phyloP scores from a whole-genome alignment of 345 rosid genomes.

The thale cress (Arabidopsis thaliana) region DNA sequence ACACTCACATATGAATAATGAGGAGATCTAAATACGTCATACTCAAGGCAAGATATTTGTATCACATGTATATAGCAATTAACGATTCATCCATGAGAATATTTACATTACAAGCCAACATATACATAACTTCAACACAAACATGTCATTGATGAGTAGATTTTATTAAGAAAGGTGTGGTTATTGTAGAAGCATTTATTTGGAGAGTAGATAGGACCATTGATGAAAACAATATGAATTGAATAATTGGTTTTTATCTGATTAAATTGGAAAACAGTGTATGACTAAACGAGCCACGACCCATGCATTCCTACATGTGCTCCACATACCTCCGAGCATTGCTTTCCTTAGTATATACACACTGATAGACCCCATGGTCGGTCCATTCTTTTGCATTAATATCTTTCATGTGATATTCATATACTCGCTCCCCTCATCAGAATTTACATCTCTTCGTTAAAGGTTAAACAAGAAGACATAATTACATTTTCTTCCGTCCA shows the following conservation, averaged over 20 bases:
- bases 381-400: slow-evolving; percentile 35
- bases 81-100: slow-evolving; percentile 10
- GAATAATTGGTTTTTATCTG: slow-evolving; percentile 5
- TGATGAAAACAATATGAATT: slow-evolving; percentile 27
- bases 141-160: background rate
- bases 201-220: slow-evolving; percentile 12
- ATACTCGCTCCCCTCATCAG: background rate
- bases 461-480: too few species aligned
- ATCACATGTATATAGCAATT: background rate
- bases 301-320: slow-evolving; percentile 34
- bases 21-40: background rate
- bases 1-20: background rate
- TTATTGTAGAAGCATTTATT: slow-evolving; percentile 22
- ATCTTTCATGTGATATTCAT: slow-evolving; percentile 23
- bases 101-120: background rate
- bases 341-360: slow-evolving; percentile 10
- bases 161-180: slow-evolving; percentile 14
- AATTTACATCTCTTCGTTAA: background rate
- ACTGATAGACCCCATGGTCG: slow-evolving; percentile 23
- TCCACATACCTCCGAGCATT: slow-evolving; percentile 32
- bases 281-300: slow-evolving; percentile 37
- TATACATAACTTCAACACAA: background rate
- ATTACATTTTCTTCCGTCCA: too few species aligned
- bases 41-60: background rate
- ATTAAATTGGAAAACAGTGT: slow-evolving; percentile 12